Percentiles rank a stretch among this genome's conserved stretches.
Evolutionary conservation across 2,329 filamentous ascomycete species (phyloP).

Genomic region (Pseudonectria buxi): DNA sequence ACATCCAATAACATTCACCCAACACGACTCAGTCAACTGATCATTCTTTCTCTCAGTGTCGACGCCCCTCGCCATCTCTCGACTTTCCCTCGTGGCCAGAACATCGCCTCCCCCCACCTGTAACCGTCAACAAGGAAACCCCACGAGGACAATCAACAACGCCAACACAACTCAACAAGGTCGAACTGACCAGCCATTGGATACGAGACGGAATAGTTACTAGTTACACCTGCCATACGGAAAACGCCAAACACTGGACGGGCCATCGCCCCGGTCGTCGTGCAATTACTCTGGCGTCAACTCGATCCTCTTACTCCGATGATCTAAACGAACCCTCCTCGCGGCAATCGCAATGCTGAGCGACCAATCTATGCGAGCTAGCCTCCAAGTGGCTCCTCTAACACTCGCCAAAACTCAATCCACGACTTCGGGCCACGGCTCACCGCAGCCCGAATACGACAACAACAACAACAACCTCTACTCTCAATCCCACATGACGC

Average conservation of each 20-base stretch:
- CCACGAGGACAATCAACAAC: too few species aligned
- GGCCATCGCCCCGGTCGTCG: slow-evolving; percentile 15
- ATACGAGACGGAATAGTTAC: too few species aligned
- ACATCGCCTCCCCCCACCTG: too few species aligned
- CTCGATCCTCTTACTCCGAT: slow-evolving; percentile 16
- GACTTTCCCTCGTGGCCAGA: too few species aligned
- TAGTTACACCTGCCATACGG: too few species aligned
- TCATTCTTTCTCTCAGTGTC: too few species aligned
- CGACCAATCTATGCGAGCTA: slow-evolving; percentile 45
- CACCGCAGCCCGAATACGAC: slow-evolving; percentile 24
- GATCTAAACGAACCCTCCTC: slow-evolving; percentile 20
- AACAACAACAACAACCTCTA: slow-evolving; percentile 37
- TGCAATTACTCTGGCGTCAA: slow-evolving; percentile 12
- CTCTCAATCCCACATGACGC: slow-evolving; percentile 61
- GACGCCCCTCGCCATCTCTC: too few species aligned
- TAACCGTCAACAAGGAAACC: too few species aligned
- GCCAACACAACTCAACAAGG: too few species aligned
- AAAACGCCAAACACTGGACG: slow-evolving; percentile 3
- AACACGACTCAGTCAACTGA: too few species aligned
- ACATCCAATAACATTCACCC: too few species aligned
- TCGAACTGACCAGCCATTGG: too few species aligned
- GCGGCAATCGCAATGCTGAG: slow-evolving; percentile 31
- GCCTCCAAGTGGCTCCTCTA: slow-evolving; percentile 55
- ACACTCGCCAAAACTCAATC: slow-evolving; percentile 40
- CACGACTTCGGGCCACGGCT: slow-evolving; percentile 23